These are phyloP conservation scores for Boletus reticulatus DNA, from an alignment of 768 basidiomycete species.

Conservation along the genomic window DNA sequence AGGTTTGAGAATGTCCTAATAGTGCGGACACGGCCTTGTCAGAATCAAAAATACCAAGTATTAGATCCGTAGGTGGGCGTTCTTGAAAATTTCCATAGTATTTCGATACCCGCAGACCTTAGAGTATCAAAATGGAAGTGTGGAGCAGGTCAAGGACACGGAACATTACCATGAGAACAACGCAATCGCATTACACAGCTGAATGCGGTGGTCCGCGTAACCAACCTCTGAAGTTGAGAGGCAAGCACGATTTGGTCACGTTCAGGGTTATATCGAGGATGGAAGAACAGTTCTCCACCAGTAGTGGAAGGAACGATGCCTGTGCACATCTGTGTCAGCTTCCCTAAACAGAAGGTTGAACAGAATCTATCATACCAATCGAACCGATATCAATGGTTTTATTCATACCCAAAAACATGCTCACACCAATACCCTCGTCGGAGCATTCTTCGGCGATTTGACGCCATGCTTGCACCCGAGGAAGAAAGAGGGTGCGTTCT, in stretches of 20 bases:
- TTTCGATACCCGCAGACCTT: conserved; percentile 64
- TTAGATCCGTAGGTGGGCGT: conserved; percentile 66
- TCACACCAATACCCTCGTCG: conserved; percentile 87
- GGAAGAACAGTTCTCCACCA: conserved; percentile 90
- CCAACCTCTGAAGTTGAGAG: conserved; percentile 73
- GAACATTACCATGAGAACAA: conserved; percentile 70
- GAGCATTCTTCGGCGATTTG: conserved; percentile 86
- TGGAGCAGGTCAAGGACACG: conserved; percentile 4
- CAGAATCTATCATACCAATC: conserved; percentile 51
- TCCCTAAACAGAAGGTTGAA: conserved; percentile 1
- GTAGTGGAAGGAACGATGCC: conserved; percentile 68
- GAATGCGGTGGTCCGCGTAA: conserved; percentile 71
- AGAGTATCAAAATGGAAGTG: conserved; percentile 2
- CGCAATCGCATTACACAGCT: conserved; percentile 81
- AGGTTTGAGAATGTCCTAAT: conserved; percentile 66
- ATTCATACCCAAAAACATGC: conserved; percentile 79
- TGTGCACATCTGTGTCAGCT: conserved; percentile 23
- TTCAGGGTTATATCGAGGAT: conserved; percentile 78
- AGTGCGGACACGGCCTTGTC: conserved; percentile 75
- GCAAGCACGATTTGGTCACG: conserved; percentile 64
- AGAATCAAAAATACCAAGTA: conserved; percentile 76
- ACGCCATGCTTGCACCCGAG: conserved; percentile 78
- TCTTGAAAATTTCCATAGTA: conserved; percentile 74
- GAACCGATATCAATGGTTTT: conserved; percentile 85
- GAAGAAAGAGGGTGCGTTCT: conserved; percentile 75